These are phyloP conservation scores for bread wheat (Triticum aestivum) DNA, from an alignment of 176 grass and related monocot species.

Conservation along the genomic window DNA sequence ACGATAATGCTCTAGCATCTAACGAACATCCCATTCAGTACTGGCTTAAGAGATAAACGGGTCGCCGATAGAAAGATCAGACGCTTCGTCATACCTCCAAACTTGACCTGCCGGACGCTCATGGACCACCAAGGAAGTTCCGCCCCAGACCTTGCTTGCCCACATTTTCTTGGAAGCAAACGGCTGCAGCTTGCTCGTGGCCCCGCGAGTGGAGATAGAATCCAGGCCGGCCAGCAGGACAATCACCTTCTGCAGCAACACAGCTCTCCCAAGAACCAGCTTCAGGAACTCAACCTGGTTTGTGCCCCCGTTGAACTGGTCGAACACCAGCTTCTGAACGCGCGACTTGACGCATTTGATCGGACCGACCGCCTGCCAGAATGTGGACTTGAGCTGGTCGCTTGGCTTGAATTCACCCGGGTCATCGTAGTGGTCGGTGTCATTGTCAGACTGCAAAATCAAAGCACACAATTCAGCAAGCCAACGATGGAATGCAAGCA, in stretches of 20 bases:
- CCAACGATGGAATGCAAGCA: not conserved
- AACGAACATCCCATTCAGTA: not conserved
- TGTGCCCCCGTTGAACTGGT: not conserved
- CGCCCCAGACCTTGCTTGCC: not conserved
- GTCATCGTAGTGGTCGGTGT: not conserved
- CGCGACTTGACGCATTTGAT: constrained; percentile 13
- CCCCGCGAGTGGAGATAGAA: not conserved
- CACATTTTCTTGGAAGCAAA: not conserved
- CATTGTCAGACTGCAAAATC: constrained; percentile 24
- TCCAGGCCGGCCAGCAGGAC: not conserved
- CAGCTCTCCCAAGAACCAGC: constrained; percentile 18
- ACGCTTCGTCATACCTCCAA: constrained; percentile 18
- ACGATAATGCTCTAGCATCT: not conserved
- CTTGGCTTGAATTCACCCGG: not conserved
- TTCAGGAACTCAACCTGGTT: constrained; percentile 23
- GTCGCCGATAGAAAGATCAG: constrained; percentile 30
- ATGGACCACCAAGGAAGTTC: not conserved
- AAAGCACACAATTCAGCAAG: not conserved
- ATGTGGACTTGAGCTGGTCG: not conserved
- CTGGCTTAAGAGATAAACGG: not conserved
- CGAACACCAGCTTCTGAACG: constrained; percentile 29
- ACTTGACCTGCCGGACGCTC: not conserved
- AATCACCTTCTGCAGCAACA: constrained; percentile 11
- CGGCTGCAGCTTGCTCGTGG: not conserved
- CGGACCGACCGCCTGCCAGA: not conserved